phyloP scores from a whole-genome alignment of 768 basidiomycete species.

The Inosperma sp. region DNA sequence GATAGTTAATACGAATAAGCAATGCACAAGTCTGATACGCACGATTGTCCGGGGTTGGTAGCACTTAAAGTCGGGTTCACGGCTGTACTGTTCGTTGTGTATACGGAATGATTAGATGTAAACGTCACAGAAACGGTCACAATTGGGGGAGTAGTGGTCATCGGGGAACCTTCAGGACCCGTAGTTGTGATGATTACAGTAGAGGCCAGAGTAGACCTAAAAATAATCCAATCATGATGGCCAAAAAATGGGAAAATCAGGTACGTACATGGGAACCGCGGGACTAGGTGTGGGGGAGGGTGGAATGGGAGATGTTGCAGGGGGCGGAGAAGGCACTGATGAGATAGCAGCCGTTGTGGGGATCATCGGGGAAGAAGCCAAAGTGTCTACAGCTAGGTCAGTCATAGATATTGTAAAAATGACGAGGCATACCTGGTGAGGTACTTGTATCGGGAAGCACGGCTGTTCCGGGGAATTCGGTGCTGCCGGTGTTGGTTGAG shows the following conservation, averaged over 20 bases:
- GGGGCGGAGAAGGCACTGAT: slow-evolving; percentile 16
- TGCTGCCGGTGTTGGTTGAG: neutral
- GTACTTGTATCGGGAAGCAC: neutral
- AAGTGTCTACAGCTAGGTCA: slow-evolving; percentile 12
- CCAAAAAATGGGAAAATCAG: slow-evolving; percentile 9
- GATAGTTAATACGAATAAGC: neutral
- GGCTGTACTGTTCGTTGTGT: slow-evolving; percentile 55
- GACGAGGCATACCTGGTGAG: too few species aligned
- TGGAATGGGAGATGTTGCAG: slow-evolving; percentile 18
- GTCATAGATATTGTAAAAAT: too few species aligned
- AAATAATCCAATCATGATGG: slow-evolving; percentile 17
- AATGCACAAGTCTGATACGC: slow-evolving; percentile 1
- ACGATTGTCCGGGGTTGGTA: slow-evolving; percentile 42
- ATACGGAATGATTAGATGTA: slow-evolving; percentile 53
- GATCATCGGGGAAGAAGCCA: slow-evolving; percentile 9
- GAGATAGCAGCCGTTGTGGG: neutral
- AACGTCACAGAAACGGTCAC: slow-evolving; percentile 56
- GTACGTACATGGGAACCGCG: slow-evolving; percentile 19
- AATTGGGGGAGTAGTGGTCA: slow-evolving; percentile 48
- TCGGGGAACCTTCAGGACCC: slow-evolving; percentile 46
- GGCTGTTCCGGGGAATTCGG: neutral
- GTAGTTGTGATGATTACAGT: slow-evolving; percentile 58
- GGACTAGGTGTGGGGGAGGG: slow-evolving; percentile 16
- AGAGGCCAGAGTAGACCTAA: slow-evolving; percentile 50
- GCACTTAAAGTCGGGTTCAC: slow-evolving; percentile 69